phyloP scores from a whole-genome alignment of 345 rosid species.

The Linum usitatissimum region DNA sequence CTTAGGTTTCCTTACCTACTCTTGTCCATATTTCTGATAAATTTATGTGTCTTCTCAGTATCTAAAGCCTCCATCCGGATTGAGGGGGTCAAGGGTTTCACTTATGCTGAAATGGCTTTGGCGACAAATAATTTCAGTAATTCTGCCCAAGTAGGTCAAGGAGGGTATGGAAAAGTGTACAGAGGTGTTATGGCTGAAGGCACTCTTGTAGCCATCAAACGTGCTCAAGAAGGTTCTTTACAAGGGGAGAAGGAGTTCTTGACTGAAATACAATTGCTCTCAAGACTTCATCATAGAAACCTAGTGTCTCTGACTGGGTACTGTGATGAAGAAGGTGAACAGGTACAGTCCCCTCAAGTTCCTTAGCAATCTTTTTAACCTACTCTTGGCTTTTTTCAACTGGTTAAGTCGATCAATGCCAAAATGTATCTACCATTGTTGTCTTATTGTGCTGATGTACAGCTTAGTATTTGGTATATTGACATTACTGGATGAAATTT shows the following conservation, averaged over 20 bases:
- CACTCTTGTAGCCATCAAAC: constrained; percentile 73
- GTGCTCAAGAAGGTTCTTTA: constrained; percentile 79
- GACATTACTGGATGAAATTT: not conserved
- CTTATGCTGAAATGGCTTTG: constrained; percentile 52
- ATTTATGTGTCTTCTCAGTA: constrained; percentile 25
- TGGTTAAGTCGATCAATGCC: too few species aligned
- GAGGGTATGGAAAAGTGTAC: constrained; percentile 95
- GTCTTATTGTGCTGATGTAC: too few species aligned
- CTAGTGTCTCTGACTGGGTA: constrained; percentile 83
- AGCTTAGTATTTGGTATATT: too few species aligned
- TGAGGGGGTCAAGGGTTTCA: constrained; percentile 69
- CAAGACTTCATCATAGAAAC: constrained; percentile 88
- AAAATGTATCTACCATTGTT: too few species aligned
- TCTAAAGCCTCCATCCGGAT: constrained; percentile 48
- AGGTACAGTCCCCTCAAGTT: constrained; percentile 32
- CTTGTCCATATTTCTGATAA: not conserved
- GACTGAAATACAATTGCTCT: constrained; percentile 78
- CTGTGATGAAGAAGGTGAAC: constrained; percentile 91
- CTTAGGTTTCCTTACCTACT: not conserved
- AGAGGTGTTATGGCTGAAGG: constrained; percentile 67
- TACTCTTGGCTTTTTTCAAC: not conserved
- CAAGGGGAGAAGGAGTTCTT: constrained; percentile 92
- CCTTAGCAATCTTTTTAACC: not conserved
- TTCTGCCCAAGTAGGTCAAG: constrained; percentile 76
- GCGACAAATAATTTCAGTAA: constrained; percentile 55